These are phyloP conservation scores for Arthroderma sp. DNA, from an alignment of 2,329 filamentous ascomycete genomes.

Conservation along the genomic window DNA sequence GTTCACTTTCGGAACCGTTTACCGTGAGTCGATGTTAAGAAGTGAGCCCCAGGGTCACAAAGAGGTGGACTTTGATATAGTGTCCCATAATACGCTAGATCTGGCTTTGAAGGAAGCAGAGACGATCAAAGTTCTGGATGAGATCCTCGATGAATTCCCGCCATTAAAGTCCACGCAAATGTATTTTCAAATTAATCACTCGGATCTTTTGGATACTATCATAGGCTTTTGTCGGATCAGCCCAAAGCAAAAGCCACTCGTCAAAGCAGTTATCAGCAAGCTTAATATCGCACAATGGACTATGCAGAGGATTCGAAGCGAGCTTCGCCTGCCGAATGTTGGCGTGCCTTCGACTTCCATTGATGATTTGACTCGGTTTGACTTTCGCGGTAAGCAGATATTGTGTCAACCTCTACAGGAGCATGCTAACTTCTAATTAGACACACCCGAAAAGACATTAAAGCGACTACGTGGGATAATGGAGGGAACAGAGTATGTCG, in stretches of 20 bases:
- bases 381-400: conserved; percentile 55
- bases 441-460: conserved; percentile 58
- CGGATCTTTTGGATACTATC: conserved; percentile 71
- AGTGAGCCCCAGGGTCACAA: conserved; percentile 71
- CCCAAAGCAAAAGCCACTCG: conserved; percentile 49
- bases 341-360: conserved; percentile 79
- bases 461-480: conserved; percentile 46
- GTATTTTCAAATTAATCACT: conserved; percentile 85
- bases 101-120: conserved; percentile 85
- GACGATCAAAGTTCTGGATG: conserved; percentile 84
- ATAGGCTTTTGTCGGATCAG: conserved; percentile 81
- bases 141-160: conserved; percentile 71
- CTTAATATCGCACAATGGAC: conserved; percentile 68
- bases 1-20: conserved; percentile 79
- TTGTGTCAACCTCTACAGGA: neutral
- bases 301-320: conserved; percentile 70
- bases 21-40: conserved; percentile 62
- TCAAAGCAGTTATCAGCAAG: conserved; percentile 74
- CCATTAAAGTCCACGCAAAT: conserved; percentile 57
- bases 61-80: conserved; percentile 92
- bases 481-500: conserved; percentile 39
- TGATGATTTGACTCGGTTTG: conserved; percentile 79
- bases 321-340: conserved; percentile 67
- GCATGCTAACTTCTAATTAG: conserved; percentile 29
- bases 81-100: conserved; percentile 70